These are phyloP conservation scores for Chrysoporthe cubensis DNA, from an alignment of 2,329 filamentous ascomycete genomes.

Conservation along the genomic window DNA sequence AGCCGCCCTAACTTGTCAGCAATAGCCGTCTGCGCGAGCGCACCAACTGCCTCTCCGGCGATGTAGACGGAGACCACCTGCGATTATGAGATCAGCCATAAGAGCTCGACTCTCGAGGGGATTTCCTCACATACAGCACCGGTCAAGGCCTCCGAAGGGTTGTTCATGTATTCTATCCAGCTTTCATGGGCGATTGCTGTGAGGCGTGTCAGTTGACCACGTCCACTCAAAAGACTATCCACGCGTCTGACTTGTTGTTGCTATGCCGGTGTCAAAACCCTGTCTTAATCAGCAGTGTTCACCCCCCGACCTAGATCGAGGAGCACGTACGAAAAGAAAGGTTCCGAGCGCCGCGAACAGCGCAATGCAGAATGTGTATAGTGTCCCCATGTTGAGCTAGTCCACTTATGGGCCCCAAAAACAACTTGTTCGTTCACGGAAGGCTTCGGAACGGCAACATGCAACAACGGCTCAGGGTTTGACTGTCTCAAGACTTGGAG, in stretches of 20 bases:
- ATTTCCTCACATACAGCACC: conserved; percentile 46
- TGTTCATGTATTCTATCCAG: conserved; percentile 62
- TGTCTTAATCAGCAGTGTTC: conserved; percentile 31
- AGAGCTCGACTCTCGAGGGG: too few species aligned
- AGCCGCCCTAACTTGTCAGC: conserved; percentile 58
- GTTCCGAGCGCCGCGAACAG: conserved; percentile 63
- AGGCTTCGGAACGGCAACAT: background rate
- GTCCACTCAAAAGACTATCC: background rate
- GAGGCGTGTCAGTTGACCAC: conserved; percentile 10
- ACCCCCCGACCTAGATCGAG: background rate
- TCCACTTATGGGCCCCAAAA: background rate
- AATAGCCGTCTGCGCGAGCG: conserved; percentile 55
- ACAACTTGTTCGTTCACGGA: background rate
- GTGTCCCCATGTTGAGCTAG: conserved; percentile 12
- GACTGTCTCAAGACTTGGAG: background rate
- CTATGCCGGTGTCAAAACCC: conserved; percentile 65
- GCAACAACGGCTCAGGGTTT: background rate
- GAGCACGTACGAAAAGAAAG: conserved; percentile 56
- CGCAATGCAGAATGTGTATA: conserved; percentile 54
- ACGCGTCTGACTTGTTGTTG: conserved; percentile 55
- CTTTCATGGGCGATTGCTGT: conserved; percentile 61
- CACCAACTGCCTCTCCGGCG: conserved; percentile 61
- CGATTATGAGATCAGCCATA: background rate
- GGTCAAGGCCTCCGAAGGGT: conserved; percentile 58
- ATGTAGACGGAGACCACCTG: conserved; percentile 62